phyloP scores from a whole-genome alignment of 345 rosid species.

The Hibiscus tridactylites region DNA sequence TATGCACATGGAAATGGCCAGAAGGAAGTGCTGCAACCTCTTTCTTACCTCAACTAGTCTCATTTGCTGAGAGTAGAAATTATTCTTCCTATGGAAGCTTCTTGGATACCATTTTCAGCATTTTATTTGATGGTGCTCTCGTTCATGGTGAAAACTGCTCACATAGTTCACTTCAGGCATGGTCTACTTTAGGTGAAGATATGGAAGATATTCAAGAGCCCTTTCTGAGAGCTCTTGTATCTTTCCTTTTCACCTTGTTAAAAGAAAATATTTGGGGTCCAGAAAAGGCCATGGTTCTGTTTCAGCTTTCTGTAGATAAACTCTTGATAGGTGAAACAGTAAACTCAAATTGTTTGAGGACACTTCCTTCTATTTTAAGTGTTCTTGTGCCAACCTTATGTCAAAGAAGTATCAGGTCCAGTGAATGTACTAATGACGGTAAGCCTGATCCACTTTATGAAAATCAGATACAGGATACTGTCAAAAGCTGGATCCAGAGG shows the following conservation, averaged over 20 bases:
- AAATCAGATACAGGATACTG: conserved; percentile 31
- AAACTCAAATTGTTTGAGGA: conserved; percentile 56
- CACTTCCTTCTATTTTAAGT: conserved; percentile 54
- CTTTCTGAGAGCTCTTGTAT: conserved; percentile 73
- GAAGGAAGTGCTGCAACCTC: conserved; percentile 69
- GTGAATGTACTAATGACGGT: conserved; percentile 19
- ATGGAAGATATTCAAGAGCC: conserved; percentile 57
- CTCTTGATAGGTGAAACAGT: conserved; percentile 67
- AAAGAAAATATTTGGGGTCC: conserved; percentile 56
- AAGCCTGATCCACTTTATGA: conserved; percentile 22
- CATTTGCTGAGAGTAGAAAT: conserved; percentile 39
- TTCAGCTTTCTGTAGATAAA: conserved; percentile 49
- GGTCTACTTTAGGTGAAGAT: conserved; percentile 36
- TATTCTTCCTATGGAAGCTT: conserved; percentile 25
- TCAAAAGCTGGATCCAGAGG: conserved; percentile 68
- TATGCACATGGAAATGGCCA: conserved; percentile 95
- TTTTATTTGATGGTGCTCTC: conserved; percentile 79
- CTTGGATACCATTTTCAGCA: conserved; percentile 58
- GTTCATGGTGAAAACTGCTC: conserved; percentile 41
- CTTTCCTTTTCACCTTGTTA: conserved; percentile 52
- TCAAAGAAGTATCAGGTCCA: conserved; percentile 22
- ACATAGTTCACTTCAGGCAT: conserved; percentile 28
- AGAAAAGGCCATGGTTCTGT: conserved; percentile 54
- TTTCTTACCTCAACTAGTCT: conserved; percentile 58
- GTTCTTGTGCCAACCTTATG: conserved; percentile 44